Base-by-base conservation (phyloP, 345 rosid species). In the Schrenkiella parvula region DNA sequence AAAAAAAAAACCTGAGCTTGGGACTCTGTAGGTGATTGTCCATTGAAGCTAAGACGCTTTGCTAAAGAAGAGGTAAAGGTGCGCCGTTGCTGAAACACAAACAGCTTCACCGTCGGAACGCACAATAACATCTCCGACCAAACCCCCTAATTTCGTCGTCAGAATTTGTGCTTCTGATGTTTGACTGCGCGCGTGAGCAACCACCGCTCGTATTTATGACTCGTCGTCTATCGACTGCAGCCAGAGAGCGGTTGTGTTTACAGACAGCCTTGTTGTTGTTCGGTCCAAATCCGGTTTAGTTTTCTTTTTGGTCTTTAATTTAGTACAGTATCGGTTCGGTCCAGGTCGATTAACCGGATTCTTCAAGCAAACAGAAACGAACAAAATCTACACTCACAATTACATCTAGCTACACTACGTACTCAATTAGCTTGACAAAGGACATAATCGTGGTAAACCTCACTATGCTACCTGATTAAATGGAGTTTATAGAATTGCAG, bases 1-100 rank as follows among this genome's bases (percentile, higher is more conserved):
- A 17, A 29, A 38, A 25, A 19, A 22, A 46, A 50, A 28, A 75
- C 79, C 79, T 68, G 79, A 60, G 74, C 21, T 68, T 42, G 31
- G 23, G 64, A 23, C 2, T 60, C 64, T 52, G 67, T 22, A 17
- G 21, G 55, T 31, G n/a, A 17, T 50, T 50, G 18, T 35, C 18
- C 48, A n/a, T 32, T 22, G 48, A 60, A 53, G 37, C 48, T 60
- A 22, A 52, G 42, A 60, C 47, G 18, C 10, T 60, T 51, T 17
- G 50, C 32, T 15, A 75, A 51, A 1, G 73, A 67, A 2, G 79
- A 68, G 63, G 2, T 28, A 10, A 23, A 17, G 32, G n/a, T 68
- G 2, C 74, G 56, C 22, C 55, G 14, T 41, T 50, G 55, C 31
- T 67, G 55, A 22, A 74, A 60, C 31, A 54, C 13, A 7, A 51